A percentile compares a stretch with the other conserved stretches of the same genome.
phyloP scores from a whole-genome alignment of 2,329 filamentous ascomycete species.

The Celoporthe dispersa region DNA sequence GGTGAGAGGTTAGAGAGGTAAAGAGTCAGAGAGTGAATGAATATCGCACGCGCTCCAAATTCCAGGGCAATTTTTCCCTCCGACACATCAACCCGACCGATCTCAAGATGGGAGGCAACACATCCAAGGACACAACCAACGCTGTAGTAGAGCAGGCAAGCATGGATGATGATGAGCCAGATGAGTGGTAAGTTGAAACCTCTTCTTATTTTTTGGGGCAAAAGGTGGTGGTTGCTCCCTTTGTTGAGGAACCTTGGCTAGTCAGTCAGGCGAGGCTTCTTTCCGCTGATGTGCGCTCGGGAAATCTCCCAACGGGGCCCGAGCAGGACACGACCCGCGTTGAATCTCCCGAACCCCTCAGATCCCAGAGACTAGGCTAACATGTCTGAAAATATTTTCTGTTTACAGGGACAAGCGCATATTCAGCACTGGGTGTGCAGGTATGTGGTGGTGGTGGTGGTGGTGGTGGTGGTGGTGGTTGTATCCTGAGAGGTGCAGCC shows the following conservation, averaged over 20 bases:
- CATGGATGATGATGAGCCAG: conserved; percentile 81
- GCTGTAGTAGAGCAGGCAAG: conserved; percentile 45
- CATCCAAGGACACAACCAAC: conserved; percentile 61
- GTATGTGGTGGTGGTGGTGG: conserved; percentile 57
- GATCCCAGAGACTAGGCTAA: neutral
- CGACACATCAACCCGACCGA: conserved; percentile 36
- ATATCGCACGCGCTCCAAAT: conserved; percentile 21
- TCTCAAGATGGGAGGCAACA: conserved; percentile 31
- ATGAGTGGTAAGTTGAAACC: conserved; percentile 76
- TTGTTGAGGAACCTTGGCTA: neutral
- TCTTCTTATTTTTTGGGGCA: neutral
- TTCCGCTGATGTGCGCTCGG: conserved; percentile 3
- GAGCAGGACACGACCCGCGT: neutral
- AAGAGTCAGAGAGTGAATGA: neutral
- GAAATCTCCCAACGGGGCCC: conserved; percentile 6
- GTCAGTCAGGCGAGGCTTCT: neutral
- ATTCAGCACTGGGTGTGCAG: conserved; percentile 91
- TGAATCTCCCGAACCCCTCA: neutral
- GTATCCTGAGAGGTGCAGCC: neutral
- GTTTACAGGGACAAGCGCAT: conserved; percentile 88
- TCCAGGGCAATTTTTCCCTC: neutral
- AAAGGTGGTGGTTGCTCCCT: neutral
- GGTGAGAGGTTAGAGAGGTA: neutral
- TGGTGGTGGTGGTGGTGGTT: too few relatives aligned
- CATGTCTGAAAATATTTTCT: neutral